Conservation (phyloP, 225 moss, liverwort and hornwort genomes). For the Takakia lepidozioides region DNA sequence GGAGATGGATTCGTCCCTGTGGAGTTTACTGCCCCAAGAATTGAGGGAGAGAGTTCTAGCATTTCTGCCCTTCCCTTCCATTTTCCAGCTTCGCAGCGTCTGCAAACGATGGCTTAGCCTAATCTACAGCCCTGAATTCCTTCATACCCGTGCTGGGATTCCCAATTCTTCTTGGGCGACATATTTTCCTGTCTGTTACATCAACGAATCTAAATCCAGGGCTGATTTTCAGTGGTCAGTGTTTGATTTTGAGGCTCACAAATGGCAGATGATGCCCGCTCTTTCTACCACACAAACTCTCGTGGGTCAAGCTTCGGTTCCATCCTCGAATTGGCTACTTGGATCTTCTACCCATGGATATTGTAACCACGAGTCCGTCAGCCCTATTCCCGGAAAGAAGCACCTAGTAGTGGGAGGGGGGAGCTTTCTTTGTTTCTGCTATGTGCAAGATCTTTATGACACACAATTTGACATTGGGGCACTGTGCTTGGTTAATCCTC, state of each 20-base stretch:
- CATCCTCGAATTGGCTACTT: too few relatives aligned
- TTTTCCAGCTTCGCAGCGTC: conserved; percentile 43
- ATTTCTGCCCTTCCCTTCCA: conserved; percentile 40
- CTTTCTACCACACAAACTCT: conserved; percentile 11
- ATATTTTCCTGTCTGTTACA: conserved; percentile 24
- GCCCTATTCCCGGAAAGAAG: conserved; percentile 3
- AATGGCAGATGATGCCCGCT: conserved; percentile 38
- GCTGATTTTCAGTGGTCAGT: conserved; percentile 27
- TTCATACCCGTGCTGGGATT: conserved; percentile 11
- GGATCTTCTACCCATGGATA: too few relatives aligned
- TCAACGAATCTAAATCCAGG: conserved; percentile 3
- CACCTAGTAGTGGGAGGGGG: conserved; percentile 21
- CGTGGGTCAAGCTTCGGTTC: too few relatives aligned
- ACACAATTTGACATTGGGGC: conserved; percentile 12
- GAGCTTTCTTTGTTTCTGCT: conserved; percentile 33
- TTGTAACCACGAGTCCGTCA: too few relatives aligned
- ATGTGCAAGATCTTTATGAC: too few relatives aligned
- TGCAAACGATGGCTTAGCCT: conserved; percentile 51
- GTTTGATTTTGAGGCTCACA: conserved; percentile 8
- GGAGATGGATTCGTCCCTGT: too few relatives aligned
- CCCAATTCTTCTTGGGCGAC: conserved; percentile 12
- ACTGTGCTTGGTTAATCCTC: conserved; percentile 34
- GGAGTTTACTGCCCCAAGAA: too few relatives aligned
- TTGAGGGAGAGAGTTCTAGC: too few relatives aligned
- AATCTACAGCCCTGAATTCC: conserved; percentile 17